Base-by-base conservation (phyloP, 2,329 filamentous ascomycete species). In the Paecilomyces fulvus region DNA sequence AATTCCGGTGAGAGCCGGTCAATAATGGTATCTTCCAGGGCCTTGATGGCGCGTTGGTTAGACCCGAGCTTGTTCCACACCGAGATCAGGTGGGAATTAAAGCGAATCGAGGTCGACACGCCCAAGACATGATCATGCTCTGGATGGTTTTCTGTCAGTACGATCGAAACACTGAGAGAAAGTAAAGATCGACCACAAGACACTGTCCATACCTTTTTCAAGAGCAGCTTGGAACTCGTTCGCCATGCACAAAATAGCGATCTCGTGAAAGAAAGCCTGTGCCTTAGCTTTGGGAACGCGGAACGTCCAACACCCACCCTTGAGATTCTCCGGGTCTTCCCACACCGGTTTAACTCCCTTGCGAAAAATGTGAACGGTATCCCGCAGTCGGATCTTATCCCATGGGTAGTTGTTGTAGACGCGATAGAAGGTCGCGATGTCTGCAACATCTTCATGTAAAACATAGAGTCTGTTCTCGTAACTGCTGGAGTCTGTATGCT, bases 61-160 rank as follows among this genome's bases (percentile, higher is more conserved):
- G 84, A 86, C 21, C 86, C 86, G 67, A 95, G 88, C 60, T 94
- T 89, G 76, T 96, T 94, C 92, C 92, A 97, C 67, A 97, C 83
- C 64, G 89, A 88, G 70, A 96, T 87, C 61, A 96, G 83, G 70
- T 92, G 86, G 30, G 86, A 88, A 75, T 92, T 95, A 80, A 94
- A 95, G 65, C 92, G 87, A 57, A 92, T 89, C 1, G 88, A 91
- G 61, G 94, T 85, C 48, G 89, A 90, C 51, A 96, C 86, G 53
- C 92, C 92, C 70, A 92, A 94, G 64, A 97, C 81, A 63, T 84
- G 88, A 70, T 95, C 90, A 70, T 90, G 88, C 58, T 84, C 89
- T 90, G 66, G 57, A 17, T 3, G 30, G 14, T 17, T 9, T 51
- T 54, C 23, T 43, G 37, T 30, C 30, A 51, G 14, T 49, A 56